phyloP scores from a whole-genome alignment of 495 filamentous ascomycete species.

The Sphaerosporella brunnea region DNA sequence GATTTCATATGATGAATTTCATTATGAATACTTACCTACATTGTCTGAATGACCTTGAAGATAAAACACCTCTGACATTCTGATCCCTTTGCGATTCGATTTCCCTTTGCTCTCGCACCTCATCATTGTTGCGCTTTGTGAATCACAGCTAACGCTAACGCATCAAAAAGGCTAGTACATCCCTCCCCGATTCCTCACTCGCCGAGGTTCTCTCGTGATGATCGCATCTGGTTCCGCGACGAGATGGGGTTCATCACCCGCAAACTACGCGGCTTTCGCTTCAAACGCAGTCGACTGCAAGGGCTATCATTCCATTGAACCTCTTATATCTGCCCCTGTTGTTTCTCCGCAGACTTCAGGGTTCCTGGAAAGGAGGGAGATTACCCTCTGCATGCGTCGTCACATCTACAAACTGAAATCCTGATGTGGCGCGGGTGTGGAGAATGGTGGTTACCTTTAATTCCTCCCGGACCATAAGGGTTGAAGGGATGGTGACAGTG shows the following conservation, averaged over 20 bases:
- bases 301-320: background rate
- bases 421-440: conserved; percentile 3
- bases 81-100: conserved; percentile 4
- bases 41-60: conserved; percentile 10
- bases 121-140: background rate
- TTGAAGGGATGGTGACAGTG: background rate
- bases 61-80: conserved; percentile 9
- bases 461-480: conserved; percentile 3
- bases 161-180: background rate
- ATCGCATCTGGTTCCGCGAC: conserved; percentile 1
- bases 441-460: conserved; percentile 5
- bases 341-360: conserved; percentile 4
- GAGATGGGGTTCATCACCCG: conserved; percentile 3
- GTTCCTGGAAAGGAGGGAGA: conserved; percentile 10
- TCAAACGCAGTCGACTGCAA: background rate
- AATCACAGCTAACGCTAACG: background rate
- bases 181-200: background rate
- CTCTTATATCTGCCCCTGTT: conserved; percentile 10
- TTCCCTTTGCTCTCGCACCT: background rate
- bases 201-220: background rate
- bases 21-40: conserved; percentile 12
- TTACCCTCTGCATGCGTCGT: conserved; percentile 6
- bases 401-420: background rate
- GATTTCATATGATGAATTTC: conserved; percentile 2
- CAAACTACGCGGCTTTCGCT: background rate